These are phyloP conservation scores for Gloeophyllum trabeum DNA, from an alignment of 768 basidiomycete species.

Conservation along the genomic window DNA sequence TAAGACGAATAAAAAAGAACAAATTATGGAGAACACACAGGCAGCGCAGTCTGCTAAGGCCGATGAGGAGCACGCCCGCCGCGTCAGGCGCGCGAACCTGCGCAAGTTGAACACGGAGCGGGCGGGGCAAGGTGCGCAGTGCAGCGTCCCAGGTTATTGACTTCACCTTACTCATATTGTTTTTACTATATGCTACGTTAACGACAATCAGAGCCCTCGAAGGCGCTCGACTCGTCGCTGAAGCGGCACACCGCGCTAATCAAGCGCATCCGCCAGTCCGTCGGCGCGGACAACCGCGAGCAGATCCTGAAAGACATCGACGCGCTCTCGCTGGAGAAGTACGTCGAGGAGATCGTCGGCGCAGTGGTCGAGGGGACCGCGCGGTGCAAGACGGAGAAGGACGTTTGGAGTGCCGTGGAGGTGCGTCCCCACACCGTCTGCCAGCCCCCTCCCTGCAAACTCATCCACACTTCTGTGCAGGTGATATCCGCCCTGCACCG, in stretches of 20 bases:
- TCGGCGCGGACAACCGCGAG: constrained; percentile 73
- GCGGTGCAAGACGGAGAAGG: constrained; percentile 87
- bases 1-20: too few species aligned
- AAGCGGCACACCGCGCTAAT: constrained; percentile 95
- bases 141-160: neutral
- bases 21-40: too few species aligned
- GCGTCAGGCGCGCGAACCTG: neutral
- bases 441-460: constrained; percentile 2
- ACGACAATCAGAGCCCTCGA: constrained; percentile 43
- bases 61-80: neutral
- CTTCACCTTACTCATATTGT: neutral
- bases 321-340: constrained; percentile 85
- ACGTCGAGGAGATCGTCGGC: constrained; percentile 87
- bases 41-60: too few species aligned
- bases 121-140: constrained; percentile 20
- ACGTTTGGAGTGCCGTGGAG: constrained; percentile 88
- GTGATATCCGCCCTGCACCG: constrained; percentile 83
- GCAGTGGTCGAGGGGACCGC: constrained; percentile 78
- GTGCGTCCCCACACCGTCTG: constrained; percentile 29
- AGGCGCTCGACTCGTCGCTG: constrained; percentile 79
- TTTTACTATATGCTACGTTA: too few species aligned
- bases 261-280: constrained; percentile 82
- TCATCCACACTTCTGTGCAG: constrained; percentile 27
- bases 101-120: constrained; percentile 13
- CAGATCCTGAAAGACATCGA: constrained; percentile 90